Evolutionary conservation across 495 filamentous ascomycete species (phyloP).

Genomic region (Annulohypoxylon stygium): DNA sequence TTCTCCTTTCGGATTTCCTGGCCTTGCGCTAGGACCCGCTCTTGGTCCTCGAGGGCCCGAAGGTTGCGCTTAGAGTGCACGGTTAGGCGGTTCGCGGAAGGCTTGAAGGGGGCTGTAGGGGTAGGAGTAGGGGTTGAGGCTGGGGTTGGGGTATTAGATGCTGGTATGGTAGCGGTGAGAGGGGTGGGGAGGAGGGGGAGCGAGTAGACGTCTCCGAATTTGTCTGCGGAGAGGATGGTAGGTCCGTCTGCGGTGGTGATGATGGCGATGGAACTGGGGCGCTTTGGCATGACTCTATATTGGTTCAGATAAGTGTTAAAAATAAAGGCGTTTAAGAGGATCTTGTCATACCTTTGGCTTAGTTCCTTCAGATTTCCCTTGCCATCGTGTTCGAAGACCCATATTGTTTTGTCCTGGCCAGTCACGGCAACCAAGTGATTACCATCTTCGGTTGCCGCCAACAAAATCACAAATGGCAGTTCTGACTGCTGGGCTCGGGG

Average conservation of each 20-base stretch:
- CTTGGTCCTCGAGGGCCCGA: constrained; percentile 78
- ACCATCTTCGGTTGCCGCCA: constrained; percentile 70
- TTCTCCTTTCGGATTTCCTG: constrained; percentile 49
- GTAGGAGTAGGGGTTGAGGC: constrained; percentile 13
- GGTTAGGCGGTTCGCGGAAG: constrained; percentile 76
- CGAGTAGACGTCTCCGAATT: constrained; percentile 95
- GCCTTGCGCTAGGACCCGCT: constrained; percentile 54
- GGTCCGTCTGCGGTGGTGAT: constrained; percentile 74
- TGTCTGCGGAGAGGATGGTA: constrained; percentile 86
- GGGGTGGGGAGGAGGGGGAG: constrained; percentile 76
- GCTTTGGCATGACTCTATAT: constrained; percentile 85
- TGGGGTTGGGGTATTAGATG: constrained; percentile 23
- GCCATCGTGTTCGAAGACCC: constrained; percentile 77
- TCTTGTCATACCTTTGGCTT: constrained; percentile 73
- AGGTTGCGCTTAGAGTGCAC: constrained; percentile 88
- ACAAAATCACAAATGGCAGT: constrained; percentile 66
- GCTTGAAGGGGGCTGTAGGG: constrained; percentile 48
- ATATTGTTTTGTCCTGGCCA: constrained; percentile 88
- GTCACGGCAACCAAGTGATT: constrained; percentile 81
- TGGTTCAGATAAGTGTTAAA: no score
- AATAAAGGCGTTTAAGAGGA: neutral
- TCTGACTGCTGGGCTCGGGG: constrained; percentile 37
- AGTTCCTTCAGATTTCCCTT: constrained; percentile 73
- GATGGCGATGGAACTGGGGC: constrained; percentile 79
- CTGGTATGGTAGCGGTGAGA: constrained; percentile 40